Evolutionary conservation across 352 stramenopile genomes (phyloP), one percentile per base, ranked within the genome.

Genomic region (Phytophthora citrophthora): DNA sequence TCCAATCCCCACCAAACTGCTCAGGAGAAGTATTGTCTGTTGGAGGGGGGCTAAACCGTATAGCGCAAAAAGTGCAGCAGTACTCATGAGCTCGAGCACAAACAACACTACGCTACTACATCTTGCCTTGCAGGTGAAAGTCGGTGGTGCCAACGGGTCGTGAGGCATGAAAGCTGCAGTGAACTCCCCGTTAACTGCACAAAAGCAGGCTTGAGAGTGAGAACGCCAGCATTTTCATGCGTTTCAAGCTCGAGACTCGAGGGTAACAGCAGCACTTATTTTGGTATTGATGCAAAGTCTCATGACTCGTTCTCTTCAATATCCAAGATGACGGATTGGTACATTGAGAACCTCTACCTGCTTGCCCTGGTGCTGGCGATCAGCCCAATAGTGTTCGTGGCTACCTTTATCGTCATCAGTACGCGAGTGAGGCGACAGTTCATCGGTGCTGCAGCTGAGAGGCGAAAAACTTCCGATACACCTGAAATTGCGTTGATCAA

Each of bases 401-500:
- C 81, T 32, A 29, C 54, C 1, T 79, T 85, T 27, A 8, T 69
- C 2, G n/a, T 74, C 12, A 39, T 87, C 6, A 61, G 39, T 3
- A 68, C 64, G 27, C 76, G 56, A 32, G 49, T 80, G 9, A 71
- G 76, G 23, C 68, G 54, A 11, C 66, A 68, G 24, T 54, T 71
- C 53, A 12, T 53, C 20, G 39, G 49, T 7, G 10, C 34, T 31
- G 45, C 51, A 39, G 55, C 31, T 11, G 50, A 70, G 27, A 56
- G 50, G 26, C 16, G 45, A 36, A 73, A 64, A 36, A 67, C 46
- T 7, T 50, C 68, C 3, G 83, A 89, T 44, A 81, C 72, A 26
- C 80, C 77, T 0, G 81, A 90, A 50, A 67, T 91, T 46, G 69
- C 73, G 26, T 39, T 87, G 15, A 79, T 88, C 60, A 89, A 91